Evolutionary conservation across 768 basidiomycete species (phyloP), one percentile per base, ranked within the genome.

Genomic region (Mycena alexandri): DNA sequence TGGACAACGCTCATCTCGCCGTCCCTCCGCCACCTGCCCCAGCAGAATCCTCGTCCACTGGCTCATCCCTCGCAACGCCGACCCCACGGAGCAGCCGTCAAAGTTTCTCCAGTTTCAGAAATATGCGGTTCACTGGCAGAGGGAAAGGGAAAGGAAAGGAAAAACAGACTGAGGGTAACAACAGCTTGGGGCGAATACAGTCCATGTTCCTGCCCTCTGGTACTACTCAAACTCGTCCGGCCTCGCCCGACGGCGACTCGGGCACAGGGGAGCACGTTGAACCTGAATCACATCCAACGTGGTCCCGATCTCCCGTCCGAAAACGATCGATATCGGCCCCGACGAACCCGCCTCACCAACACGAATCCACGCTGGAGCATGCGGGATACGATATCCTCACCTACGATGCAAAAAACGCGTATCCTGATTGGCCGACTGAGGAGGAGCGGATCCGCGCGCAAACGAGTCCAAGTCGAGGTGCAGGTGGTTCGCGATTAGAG

Each of bases 381-480:
- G 65, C 66, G 21, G 70, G 70, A 16, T 71, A 71, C 50, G 54
- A 71, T n/a, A 62, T 71, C 2, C 58, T 71, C 12, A 57, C 70
- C 11, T 71, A 71, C 29, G 48, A 71, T 10, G 53, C 38, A 12
- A 71, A 71, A 22, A 66, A 71, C 54, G 42, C 7, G 48, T 71
- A 67, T 33, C 70, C 65, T 4, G 53, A 61, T 4, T 71, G 70
- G 70, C 70, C 70, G 12, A 44, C 68, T 10, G 68, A 62, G 60
- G 63, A 34, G 29, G 63, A 61, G 43, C 10, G 50, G 19, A n/a
- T n/a, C n/a, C 57, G 43, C 14, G n/a, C 24, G 55, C 60, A 57
- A 43, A 42, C 51, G 5, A 34, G 48, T 25, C 52, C 46, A n/a
- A 10, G 52, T n/a, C 60, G 58, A 25, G 9, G 52, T 10, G 16